Evolutionary conservation across 257 asterid genomes (phyloP).

Genomic region (Paulownia fortunei): DNA sequence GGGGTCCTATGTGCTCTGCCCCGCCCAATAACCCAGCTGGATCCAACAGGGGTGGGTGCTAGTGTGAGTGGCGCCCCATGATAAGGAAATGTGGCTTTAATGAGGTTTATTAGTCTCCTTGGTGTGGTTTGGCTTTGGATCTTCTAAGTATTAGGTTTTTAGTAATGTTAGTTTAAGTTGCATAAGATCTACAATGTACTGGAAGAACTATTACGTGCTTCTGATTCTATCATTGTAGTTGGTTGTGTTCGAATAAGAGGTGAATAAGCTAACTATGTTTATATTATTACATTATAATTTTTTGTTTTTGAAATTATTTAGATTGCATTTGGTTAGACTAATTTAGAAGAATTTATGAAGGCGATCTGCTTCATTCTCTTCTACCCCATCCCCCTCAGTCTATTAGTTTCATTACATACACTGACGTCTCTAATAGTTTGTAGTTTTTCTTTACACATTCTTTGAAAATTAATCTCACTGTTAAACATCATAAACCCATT

Average conservation of each 20-base stretch:
- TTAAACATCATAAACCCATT: too few species aligned
- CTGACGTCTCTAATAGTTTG: too few species aligned
- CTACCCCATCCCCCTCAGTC: too few species aligned
- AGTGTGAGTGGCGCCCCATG: constrained; percentile 30
- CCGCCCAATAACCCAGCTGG: constrained; percentile 25
- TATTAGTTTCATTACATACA: too few species aligned
- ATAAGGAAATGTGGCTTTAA: constrained; percentile 17
- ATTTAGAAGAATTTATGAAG: too few species aligned
- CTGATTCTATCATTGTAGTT: neutral
- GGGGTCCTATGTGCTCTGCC: constrained; percentile 27
- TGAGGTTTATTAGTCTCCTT: neutral
- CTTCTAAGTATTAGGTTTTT: neutral
- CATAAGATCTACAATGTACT: neutral
- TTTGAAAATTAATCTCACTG: too few species aligned
- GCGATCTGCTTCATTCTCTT: too few species aligned
- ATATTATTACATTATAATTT: too few species aligned
- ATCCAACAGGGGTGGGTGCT: constrained; percentile 19
- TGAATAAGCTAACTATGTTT: neutral
- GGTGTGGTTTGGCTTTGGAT: neutral
- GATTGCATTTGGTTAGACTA: too few species aligned
- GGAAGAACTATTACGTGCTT: too few species aligned
- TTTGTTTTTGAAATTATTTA: too few species aligned
- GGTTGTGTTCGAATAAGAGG: neutral
- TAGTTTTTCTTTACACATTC: too few species aligned
- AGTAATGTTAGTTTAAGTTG: neutral